Conservation (phyloP, 805 yeast genomes). For the Clavispora fructus region DNA sequence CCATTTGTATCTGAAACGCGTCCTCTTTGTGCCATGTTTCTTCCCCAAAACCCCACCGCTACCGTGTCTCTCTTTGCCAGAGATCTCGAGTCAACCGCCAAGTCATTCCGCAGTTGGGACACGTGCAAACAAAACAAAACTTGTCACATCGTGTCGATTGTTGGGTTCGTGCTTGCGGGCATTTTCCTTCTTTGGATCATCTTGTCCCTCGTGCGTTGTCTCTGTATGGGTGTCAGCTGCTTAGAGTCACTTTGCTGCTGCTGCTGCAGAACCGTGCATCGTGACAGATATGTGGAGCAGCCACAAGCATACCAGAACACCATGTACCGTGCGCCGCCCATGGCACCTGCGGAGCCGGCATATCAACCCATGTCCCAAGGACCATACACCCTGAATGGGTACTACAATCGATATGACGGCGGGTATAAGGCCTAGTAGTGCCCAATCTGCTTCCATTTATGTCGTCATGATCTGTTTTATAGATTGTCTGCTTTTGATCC, state of each 20-base stretch:
- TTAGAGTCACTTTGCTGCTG: slow-evolving; percentile 44
- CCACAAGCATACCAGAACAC: slow-evolving; percentile 24
- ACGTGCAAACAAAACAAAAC: slow-evolving; percentile 73
- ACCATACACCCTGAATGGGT: slow-evolving; percentile 2
- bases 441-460: neutral
- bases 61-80: slow-evolving; percentile 5
- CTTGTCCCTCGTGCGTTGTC: slow-evolving; percentile 49
- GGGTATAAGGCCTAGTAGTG: slow-evolving; percentile 11
- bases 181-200: slow-evolving; percentile 54
- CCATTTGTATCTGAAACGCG: neutral
- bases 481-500: neutral
- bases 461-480: neutral
- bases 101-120: slow-evolving; percentile 63
- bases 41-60: neutral
- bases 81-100: slow-evolving; percentile 33
- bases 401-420: slow-evolving; percentile 1
- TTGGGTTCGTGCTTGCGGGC: slow-evolving; percentile 57
- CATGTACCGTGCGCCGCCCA: slow-evolving; percentile 27
- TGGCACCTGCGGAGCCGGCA: slow-evolving; percentile 9
- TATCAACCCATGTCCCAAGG: slow-evolving; percentile 10
- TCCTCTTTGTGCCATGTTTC: neutral
- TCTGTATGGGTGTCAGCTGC: slow-evolving; percentile 47
- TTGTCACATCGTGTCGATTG: slow-evolving; percentile 74
- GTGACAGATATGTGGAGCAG: slow-evolving; percentile 13
- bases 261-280: slow-evolving; percentile 35